Evolutionary conservation across 2,329 filamentous ascomycete genomes (phyloP).

Genomic region (Aspergillus flavus): DNA sequence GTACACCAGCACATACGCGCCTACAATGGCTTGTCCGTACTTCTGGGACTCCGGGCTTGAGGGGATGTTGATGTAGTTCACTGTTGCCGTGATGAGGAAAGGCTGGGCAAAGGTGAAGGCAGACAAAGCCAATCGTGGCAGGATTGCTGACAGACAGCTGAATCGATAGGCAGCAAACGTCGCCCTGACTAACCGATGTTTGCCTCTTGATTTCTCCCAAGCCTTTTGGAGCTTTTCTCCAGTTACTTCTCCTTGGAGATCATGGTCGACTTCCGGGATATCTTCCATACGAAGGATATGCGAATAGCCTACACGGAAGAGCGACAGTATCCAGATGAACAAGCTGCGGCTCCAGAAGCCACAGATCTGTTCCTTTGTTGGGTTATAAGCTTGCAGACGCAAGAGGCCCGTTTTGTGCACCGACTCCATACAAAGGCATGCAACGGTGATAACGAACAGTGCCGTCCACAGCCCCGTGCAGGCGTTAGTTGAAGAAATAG

Average conservation of each 20-base stretch:
- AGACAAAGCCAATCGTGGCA: conserved; percentile 21
- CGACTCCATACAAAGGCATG: neutral
- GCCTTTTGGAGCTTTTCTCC: neutral
- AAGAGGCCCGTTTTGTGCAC: neutral
- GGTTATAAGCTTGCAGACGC: conserved; percentile 26
- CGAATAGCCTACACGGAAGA: conserved; percentile 49
- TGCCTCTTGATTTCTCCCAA: neutral
- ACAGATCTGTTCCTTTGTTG: conserved; percentile 47
- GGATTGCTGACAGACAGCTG: conserved; percentile 15
- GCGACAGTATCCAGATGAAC: conserved; percentile 54
- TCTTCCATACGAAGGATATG: conserved; percentile 36
- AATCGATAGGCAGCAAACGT: conserved; percentile 3
- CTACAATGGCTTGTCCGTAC: neutral
- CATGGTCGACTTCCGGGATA: neutral
- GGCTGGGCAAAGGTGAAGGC: conserved; percentile 32
- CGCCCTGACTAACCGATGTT: neutral
- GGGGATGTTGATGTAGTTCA: conserved; percentile 22
- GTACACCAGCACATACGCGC: neutral
- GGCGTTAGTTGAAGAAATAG: neutral
- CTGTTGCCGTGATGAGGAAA: conserved; percentile 30
- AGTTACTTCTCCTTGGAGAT: neutral
- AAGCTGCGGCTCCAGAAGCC: conserved; percentile 48
- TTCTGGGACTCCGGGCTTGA: neutral
- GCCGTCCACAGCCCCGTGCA: neutral
- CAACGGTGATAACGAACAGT: neutral